Evolutionary conservation across 1,284 basidiomycete species (phyloP), one percentile per base, ranked within the genome.

Genomic region (Pseudozyma tsukubaensis): DNA sequence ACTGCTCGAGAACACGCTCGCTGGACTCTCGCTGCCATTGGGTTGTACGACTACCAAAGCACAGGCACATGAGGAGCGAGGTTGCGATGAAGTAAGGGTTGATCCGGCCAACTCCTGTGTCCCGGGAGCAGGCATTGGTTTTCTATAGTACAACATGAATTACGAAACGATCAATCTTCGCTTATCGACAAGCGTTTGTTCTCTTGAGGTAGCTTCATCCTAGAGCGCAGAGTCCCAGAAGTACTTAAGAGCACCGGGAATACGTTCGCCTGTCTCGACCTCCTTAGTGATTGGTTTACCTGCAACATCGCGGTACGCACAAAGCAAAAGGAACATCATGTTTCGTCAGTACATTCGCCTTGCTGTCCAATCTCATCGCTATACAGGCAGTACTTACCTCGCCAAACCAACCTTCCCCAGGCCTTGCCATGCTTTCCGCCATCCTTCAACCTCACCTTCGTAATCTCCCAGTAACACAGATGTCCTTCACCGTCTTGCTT

Each of bases 401-500:
- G 68, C 77, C 77, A 79, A 40, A 72, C 53, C 13, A 79, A 51
- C 40, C 44, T 64, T 0, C 77, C 77, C 77, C 77, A 79, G 16
- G 72, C 77, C 60, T 77, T 79, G 16, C 77, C 77, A 50, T 79
- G 74, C 8, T 66, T 71, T 0, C 77, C 77, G 6, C 69, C 77
- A 32, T 74, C 63, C 65, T 77, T 79, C 53, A 79, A 58, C 40
- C 50, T 50, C 1, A 70, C 75, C 51, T 75, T 67, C 24, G 74
- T 79, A 16, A 79, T 55, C 32, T 66, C 58, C 77, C 77, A 79
- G 18, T 79, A 79, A 50, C 77, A 77, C 18, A 71, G 37, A 35
- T 67, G 60, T 4, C 40, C 61, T 13, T 69, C 44, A 0, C 67
- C 48, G 51, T 71, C 68, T 13, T 29, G 19, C 44, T 32, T 42